Evolutionary conservation across 2,329 filamentous ascomycete genomes (phyloP), one percentile per base, ranked within the genome.

Genomic region (Phyllosticta citribraziliensis): DNA sequence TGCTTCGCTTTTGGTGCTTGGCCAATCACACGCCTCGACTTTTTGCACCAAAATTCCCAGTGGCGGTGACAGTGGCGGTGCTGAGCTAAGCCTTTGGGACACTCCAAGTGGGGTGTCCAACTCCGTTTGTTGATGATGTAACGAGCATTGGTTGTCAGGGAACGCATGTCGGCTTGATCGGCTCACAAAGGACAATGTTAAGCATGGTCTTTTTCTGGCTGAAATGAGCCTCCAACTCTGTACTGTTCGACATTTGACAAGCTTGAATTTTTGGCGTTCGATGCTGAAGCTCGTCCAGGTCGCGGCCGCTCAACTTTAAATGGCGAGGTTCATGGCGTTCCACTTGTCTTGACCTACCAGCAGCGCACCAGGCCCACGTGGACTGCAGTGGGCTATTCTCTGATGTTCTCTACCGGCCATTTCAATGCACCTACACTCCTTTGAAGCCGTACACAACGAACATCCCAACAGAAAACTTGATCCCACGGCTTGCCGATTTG

Each of bases 271-370:
- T 30, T 10, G 17, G 6, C 17, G 17, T 47, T 47, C 1, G 40
- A 22, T 61, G 40, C 57, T 63, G 53, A 64, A 58, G 14, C 25
- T 19, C 6, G 8, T 10, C 27, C 20, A 81, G 79, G 69, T 77
- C 75, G 50, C 71, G 72, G 50, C 76, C 76, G 9, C 65, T 68
- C 22, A 65, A 73, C 24, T 84, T 87, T 65, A 75, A 76, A 62
- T 97, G 92, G 93, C 84, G 80, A 68, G 89, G 90, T 53, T 88
- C 88, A 58, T 97, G 93, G 93, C 86, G 89, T 66, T 84, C 86
- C 30, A 95, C 91, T 0, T 84, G 87, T 67, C 80, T 96, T 50
- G 80, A 80, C 40, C 77, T 89, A 14, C 77, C 80, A 0, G 72
- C 79, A 14, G 72, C 74, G 14, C 76, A 80, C 62, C 78, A 82